These are phyloP conservation scores for Tremellales sp. DNA, from an alignment of 1,284 basidiomycete genomes.

Conservation along the genomic window DNA sequence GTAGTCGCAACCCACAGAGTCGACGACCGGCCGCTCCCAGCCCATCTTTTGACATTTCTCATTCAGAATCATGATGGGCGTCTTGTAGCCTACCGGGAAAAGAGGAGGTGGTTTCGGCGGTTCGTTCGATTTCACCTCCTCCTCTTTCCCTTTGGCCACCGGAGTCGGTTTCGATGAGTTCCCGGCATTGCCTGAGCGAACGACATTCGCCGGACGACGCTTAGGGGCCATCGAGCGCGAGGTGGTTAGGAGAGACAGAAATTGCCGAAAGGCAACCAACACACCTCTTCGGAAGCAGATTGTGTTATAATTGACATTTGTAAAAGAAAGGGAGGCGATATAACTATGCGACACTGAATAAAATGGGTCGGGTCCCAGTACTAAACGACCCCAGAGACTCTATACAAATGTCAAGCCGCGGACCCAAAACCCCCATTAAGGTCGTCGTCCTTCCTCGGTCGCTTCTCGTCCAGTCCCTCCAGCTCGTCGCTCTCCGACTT, in stretches of 20 bases:
- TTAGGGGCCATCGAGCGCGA: conserved; percentile 59
- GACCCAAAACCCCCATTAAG: background rate
- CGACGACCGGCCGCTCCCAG: conserved; percentile 74
- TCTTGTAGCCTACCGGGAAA: conserved; percentile 77
- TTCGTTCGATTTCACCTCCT: conserved; percentile 20
- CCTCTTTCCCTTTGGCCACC: conserved; percentile 11
- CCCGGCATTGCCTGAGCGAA: conserved; percentile 79
- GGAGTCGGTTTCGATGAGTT: conserved; percentile 63
- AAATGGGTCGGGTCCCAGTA: background rate
- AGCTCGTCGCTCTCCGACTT: conserved; percentile 14
- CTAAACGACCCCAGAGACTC: background rate
- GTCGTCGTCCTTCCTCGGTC: conserved; percentile 3
- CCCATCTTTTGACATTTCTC: conserved; percentile 82
- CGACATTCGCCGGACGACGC: conserved; percentile 60
- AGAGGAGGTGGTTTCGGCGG: conserved; percentile 53
- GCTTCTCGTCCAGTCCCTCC: conserved; percentile 11
- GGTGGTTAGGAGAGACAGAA: background rate
- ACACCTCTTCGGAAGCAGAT: no score
- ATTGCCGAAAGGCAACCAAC: background rate
- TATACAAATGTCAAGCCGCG: background rate
- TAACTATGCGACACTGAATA: background rate
- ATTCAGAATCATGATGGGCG: conserved; percentile 67
- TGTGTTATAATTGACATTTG: background rate
- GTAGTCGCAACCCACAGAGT: conserved; percentile 56
- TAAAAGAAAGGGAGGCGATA: background rate